These are phyloP conservation scores for Adansonia madagascariensis DNA, from an alignment of 441 rosid species.

Conservation along the genomic window DNA sequence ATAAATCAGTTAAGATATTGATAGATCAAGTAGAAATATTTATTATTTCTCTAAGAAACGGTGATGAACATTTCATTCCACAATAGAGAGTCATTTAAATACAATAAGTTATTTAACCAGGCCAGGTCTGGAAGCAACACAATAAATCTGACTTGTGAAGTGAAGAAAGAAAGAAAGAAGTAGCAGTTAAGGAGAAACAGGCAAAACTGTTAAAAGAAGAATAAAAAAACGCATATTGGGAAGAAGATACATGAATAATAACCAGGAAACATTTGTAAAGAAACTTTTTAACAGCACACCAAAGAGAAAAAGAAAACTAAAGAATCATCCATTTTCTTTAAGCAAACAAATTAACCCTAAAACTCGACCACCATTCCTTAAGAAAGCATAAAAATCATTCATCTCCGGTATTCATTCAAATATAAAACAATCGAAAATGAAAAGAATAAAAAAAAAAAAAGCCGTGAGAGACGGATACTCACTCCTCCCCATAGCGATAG, in stretches of 20 bases:
- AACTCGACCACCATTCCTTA: background rate
- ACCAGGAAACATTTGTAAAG: background rate
- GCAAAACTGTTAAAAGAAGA: background rate
- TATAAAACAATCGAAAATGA: background rate
- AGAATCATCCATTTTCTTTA: background rate
- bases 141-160: background rate
- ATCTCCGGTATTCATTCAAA: background rate
- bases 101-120: background rate
- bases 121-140: background rate
- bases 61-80: background rate
- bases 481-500: constrained; percentile 68
- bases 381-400: background rate
- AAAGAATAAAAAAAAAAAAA: background rate
- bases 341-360: background rate
- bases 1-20: background rate
- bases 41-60: background rate
- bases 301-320: background rate
- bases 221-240: too few relatives aligned
- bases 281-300: background rate
- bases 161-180: background rate
- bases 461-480: constrained; percentile 27
- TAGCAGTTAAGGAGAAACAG: background rate
- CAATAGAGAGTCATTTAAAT: background rate
- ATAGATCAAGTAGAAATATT: background rate
- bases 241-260: background rate